A percentile compares a stretch with the other conserved stretches of the same genome.
Evolutionary conservation across 225 moss, liverwort and hornwort genomes (phyloP).

Genomic region (Takakia lepidozioides): DNA sequence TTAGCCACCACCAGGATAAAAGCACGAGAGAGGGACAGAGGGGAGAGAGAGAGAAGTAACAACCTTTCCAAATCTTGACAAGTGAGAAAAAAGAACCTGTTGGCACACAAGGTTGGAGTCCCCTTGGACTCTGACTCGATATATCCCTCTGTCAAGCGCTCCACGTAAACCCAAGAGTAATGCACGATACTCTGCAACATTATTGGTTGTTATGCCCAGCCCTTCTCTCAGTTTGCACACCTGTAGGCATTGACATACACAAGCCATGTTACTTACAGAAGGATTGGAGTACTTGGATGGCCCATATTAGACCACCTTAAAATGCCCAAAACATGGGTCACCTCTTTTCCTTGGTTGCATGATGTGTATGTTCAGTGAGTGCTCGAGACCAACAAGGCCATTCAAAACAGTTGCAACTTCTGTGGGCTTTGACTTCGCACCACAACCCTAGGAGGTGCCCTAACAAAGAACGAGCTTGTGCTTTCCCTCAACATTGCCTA

Average conservation of each 20-base stretch:
- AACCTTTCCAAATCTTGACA: too few relatives aligned
- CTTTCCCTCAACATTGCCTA: too few relatives aligned
- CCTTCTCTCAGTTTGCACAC: slow-evolving; percentile 84
- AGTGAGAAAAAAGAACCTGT: slow-evolving; percentile 78
- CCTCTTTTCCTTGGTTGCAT: background rate
- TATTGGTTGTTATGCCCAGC: slow-evolving; percentile 84
- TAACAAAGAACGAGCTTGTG: too few relatives aligned
- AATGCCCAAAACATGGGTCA: too few relatives aligned
- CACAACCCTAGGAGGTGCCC: too few relatives aligned
- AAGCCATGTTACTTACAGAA: background rate
- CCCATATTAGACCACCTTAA: too few relatives aligned
- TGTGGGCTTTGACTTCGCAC: too few relatives aligned
- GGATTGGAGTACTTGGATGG: too few relatives aligned
- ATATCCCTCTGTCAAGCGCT: slow-evolving; percentile 84
- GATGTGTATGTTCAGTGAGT: background rate
- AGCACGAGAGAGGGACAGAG: too few relatives aligned
- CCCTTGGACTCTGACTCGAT: slow-evolving; percentile 74
- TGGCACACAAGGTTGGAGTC: slow-evolving; percentile 89
- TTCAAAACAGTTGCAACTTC: background rate
- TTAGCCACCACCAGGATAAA: too few relatives aligned
- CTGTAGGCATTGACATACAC: slow-evolving; percentile 14
- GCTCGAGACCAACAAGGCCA: background rate
- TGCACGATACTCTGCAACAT: slow-evolving; percentile 92
- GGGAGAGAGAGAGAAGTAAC: too few relatives aligned
- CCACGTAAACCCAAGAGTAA: slow-evolving; percentile 74